Base-by-base conservation (phyloP, 2,329 filamentous ascomycete genomes). In the Macroventuria anomochaeta region DNA sequence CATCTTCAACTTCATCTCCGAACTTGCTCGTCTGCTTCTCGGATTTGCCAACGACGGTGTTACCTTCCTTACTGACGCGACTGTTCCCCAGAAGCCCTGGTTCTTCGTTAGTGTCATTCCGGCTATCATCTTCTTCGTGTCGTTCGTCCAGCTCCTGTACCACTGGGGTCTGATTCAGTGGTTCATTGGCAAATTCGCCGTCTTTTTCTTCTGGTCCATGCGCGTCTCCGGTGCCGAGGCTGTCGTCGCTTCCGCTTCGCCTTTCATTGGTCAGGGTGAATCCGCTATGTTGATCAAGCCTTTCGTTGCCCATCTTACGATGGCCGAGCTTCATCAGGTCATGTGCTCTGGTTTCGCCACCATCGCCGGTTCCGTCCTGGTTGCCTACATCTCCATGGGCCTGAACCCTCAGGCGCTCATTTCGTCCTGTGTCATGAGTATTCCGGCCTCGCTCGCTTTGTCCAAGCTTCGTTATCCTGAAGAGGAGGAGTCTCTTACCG, bases 61-160 rank as follows among this genome's bases (percentile, higher is more conserved):
- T 0, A 71, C 74, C 0, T 97, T 96, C 79, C 75, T 97, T 63
- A 88, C 86, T 0, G 77, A 79, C 12, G 47, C 64, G 0, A 72
- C 74, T 7, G 78, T 80, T 5, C 69, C 78, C 3, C 18, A 65
- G 3, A 67, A 81, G 1, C 62, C 67, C 3, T 91, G 83, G 83
- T 96, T 96, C 83, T 81, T 96, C 59, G 81, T 88, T 42, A 79
- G 82, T 42, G 91, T 96, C 58, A 82, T 96, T n/a, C 91, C 93
- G 0, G 87, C 93, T 66, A 96, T 97, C 76, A 91, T 96, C 79
- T 97, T 96, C 85, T 96, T 97, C 85, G 89, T 96, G 53, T 86
- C 92, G 1, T 81, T 96, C n/a, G 91, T 96, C 21, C 90, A 96
- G 76, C 84, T 96, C 31, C 76, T 96, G 36, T 96, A 90, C 79